phyloP scores from a whole-genome alignment of 441 rosid species.

The Mallotus repandus region DNA sequence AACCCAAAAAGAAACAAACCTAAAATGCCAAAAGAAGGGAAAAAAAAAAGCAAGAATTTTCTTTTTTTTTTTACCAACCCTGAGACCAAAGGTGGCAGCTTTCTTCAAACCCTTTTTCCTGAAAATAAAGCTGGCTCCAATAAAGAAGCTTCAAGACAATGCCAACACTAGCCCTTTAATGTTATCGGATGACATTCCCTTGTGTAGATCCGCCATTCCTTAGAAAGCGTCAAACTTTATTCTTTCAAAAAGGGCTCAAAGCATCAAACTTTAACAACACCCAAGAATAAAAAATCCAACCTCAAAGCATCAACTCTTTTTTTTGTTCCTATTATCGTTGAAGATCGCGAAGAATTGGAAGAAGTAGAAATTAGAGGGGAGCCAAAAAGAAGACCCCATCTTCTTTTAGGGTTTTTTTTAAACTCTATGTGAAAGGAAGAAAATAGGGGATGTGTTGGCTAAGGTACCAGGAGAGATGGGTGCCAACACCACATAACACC shows the following conservation, averaged over 20 bases:
- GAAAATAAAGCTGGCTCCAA: conserved; percentile 47
- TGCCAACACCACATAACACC: too few relatives aligned
- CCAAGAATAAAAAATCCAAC: not conserved
- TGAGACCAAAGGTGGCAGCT: conserved; percentile 44
- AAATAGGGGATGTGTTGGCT: too few relatives aligned
- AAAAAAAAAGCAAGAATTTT: not conserved
- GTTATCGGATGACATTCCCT: conserved; percentile 50
- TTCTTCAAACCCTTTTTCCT: conserved; percentile 54
- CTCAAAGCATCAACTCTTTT: too few relatives aligned
- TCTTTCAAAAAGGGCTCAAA: not conserved
- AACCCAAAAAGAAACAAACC: conserved; percentile 4
- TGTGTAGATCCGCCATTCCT: conserved; percentile 23
- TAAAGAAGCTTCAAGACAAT: conserved; percentile 45
- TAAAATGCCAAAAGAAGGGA: not conserved
- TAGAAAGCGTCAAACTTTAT: not conserved
- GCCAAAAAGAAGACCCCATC: not conserved
- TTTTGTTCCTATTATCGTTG: not conserved
- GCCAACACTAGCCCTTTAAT: conserved; percentile 47
- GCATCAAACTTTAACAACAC: not conserved
- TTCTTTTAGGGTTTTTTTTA: too few relatives aligned
- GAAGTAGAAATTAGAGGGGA: conserved; percentile 19
- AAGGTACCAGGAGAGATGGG: too few relatives aligned
- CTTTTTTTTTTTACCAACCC: conserved; percentile 35
- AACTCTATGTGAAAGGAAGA: too few relatives aligned
- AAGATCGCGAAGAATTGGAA: conserved; percentile 29